Percentiles rank a stretch among this genome's conserved stretches.
Evolutionary conservation across 441 rosid genomes (phyloP).

Genomic region (Croton setiger): DNA sequence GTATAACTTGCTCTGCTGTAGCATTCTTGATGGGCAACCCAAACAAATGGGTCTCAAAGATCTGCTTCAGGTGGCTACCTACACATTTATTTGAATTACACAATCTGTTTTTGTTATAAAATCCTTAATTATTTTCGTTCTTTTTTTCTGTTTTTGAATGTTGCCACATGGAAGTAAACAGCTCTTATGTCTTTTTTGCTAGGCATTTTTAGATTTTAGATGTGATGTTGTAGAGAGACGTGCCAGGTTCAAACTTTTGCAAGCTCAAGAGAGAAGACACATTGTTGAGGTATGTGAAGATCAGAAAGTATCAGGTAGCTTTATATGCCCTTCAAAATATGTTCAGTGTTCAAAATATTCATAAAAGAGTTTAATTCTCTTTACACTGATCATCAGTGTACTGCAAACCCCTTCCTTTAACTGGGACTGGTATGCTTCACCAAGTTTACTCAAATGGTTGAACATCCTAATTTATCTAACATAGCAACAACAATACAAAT

Average conservation of each 20-base stretch:
- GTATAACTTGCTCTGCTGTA: conserved; percentile 27
- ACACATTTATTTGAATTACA: conserved; percentile 4
- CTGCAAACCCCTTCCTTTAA: no score
- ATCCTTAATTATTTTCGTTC: neutral
- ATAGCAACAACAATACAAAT: no score
- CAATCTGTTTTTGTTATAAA: neutral
- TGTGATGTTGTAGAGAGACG: conserved; percentile 93
- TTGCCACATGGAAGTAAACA: neutral
- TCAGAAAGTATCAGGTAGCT: neutral
- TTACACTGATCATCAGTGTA: no score
- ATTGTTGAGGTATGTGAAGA: conserved; percentile 69
- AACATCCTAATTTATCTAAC: no score
- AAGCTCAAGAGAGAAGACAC: conserved; percentile 82
- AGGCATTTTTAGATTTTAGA: conserved; percentile 94
- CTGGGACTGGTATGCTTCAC: no score
- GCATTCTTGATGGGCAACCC: conserved; percentile 87
- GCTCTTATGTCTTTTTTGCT: conserved; percentile 9
- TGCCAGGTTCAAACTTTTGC: conserved; percentile 76
- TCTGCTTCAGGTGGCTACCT: conserved; percentile 70
- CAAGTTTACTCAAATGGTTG: no score
- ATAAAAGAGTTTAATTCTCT: no score
- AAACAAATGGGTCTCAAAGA: conserved; percentile 89
- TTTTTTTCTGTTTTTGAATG: neutral
- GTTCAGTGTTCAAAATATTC: no score
- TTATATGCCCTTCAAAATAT: neutral